Evolutionary conservation across 1,284 basidiomycete species (phyloP), one percentile per base, ranked within the genome.

Genomic region (Irpex sp.): DNA sequence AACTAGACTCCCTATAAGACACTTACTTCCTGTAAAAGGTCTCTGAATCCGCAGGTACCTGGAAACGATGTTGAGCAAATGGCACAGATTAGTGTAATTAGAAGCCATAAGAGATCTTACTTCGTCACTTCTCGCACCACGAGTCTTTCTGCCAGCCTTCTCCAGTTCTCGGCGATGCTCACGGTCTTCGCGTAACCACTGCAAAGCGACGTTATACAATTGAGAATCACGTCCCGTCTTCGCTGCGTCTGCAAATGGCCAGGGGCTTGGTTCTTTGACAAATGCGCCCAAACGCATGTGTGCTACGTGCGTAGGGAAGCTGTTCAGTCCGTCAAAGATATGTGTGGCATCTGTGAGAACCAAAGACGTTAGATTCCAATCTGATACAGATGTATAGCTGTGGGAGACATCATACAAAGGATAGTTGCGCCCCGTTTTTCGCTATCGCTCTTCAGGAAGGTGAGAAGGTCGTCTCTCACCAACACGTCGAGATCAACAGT

Each of bases 401-500:
- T 48, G 57, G 31, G n/a, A 57, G n/a, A 38, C 26, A 13, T 79
- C 90, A 69, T 73, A 89, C 94, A 99, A 59, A 99, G 79, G 64
- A 99, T 92, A 3, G 97, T 98, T 3, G 96, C 93, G 0, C 88
- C 86, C 21, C 97, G 85, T 11, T 78, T 76, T 67, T 91, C 85
- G 66, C 93, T 93, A 72, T 99, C 97, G 19, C 84, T 77, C 67
- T 89, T 89, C 52, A 99, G 82, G 77, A 98, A 99, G 17, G 81
- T 85, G 68, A 99, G 85, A 21, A 99, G 81, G 67, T 97, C 93
- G 59, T 93, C 88, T 56, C 97, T 89, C 52, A 99, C 97, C 48
- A 98, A 85, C 5, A 98, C 96, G 71, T 99, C 97, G n/a, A 99
- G 81, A 75, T 99, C 97, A 38, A 99, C 97, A 0, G 97, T 99